Evolutionary conservation across 2,329 filamentous ascomycete species (phyloP), one percentile per base, ranked within the genome.

Genomic region (Verticillium nonalfalfae): DNA sequence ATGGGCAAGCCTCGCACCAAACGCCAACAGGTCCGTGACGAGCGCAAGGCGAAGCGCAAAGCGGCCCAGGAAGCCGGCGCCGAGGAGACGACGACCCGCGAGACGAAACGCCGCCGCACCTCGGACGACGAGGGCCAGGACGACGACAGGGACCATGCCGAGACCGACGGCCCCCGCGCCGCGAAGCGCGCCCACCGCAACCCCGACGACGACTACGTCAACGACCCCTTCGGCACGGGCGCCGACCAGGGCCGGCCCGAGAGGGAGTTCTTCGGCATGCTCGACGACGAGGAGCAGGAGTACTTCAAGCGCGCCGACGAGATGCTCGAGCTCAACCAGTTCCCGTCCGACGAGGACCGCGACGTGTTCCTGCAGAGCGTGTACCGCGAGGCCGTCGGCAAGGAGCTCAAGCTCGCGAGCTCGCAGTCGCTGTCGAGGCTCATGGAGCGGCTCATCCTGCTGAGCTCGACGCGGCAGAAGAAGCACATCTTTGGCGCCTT

Each of bases 371-470:
- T 98, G 56, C 86, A 89, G 64, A 96, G 89, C 73, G 90, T 98
- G 59, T 96, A 90, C 76, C 83, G 85, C 67, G 94, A 98, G 76
- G 93, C 93, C 0, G 82, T 87, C 63, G 93, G 92, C 64, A 98
- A 98, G 76, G 95, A 98, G 75, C 81, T 99, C 71, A 99, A 98
- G 81, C 85, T 99, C 65, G 93, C 93, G 31, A 95, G 91, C 77
- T 97, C 93, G 74, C 95, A 99, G 76, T 95, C 91, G 3, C 97
- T 93, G 76, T 99, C 95, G 59, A 84, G 95, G 15, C 78, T 99
- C 59, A 90, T 98, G 87, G 95, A 99, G 78, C 85, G 93, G 36
- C 77, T 99, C 71, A 96, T 99, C 60, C 82, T 93, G 60, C 79
- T 96, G 65, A 94, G 92, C 34, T 89, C 85, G 38, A 82, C 89